Evolutionary conservation across 176 grass and related monocot species (phyloP).

Genomic region (Aegilops bicornis): DNA sequence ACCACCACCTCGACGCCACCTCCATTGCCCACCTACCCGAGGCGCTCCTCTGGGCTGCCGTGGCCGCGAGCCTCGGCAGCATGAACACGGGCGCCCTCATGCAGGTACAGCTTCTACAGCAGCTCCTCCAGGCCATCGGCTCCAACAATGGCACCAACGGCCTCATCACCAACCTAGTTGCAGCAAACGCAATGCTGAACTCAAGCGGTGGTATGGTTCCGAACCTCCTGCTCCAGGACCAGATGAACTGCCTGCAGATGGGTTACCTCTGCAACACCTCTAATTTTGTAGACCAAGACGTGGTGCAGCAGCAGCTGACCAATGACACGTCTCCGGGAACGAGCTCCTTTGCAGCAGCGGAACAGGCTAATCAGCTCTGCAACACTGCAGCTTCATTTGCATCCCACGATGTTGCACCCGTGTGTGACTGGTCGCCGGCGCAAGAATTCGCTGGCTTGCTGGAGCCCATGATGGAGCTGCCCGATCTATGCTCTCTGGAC

Average conservation of each 20-base stretch:
- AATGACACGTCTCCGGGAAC: neutral
- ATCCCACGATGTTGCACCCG: neutral
- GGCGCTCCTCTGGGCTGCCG: constrained; percentile 7
- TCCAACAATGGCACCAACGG: neutral
- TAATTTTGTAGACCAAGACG: constrained; percentile 1
- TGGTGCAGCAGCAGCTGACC: neutral
- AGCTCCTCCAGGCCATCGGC: constrained; percentile 21
- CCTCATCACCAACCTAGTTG: neutral
- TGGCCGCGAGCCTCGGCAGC: constrained; percentile 17
- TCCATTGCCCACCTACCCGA: neutral
- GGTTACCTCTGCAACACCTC: neutral
- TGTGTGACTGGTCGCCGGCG: neutral
- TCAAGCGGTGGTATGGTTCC: neutral
- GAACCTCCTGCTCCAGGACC: neutral
- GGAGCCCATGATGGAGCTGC: constrained; percentile 20
- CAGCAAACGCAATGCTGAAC: constrained; percentile 10
- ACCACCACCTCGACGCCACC: neutral
- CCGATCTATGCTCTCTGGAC: constrained; percentile 29
- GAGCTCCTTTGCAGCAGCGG: neutral
- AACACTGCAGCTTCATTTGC: neutral
- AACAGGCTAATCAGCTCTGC: neutral
- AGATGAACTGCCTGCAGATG: constrained; percentile 16
- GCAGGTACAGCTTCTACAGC: constrained; percentile 40
- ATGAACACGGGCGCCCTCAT: neutral
- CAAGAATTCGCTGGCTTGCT: constrained; percentile 12